These are phyloP conservation scores for Bauhinia variegata DNA, from an alignment of 306 rosid species.

Conservation along the genomic window DNA sequence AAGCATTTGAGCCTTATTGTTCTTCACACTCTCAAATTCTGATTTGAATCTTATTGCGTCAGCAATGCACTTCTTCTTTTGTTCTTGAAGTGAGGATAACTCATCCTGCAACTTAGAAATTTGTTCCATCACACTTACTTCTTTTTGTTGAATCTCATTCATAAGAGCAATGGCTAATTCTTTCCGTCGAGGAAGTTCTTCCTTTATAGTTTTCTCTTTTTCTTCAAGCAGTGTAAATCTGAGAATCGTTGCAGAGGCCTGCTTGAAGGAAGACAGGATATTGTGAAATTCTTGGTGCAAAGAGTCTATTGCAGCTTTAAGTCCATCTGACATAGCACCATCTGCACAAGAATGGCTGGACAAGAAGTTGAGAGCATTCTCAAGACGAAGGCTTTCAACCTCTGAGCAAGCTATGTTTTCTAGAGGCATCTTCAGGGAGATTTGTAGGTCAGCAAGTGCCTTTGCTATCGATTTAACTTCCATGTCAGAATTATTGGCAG, in stretches of 20 bases:
- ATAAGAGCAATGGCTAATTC: neutral
- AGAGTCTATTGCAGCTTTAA: slow-evolving; percentile 21
- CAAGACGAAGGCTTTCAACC: neutral
- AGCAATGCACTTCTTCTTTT: slow-evolving; percentile 19
- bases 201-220: neutral
- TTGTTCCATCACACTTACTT: slow-evolving; percentile 1
- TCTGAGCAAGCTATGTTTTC: neutral
- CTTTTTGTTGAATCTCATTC: slow-evolving; percentile 26
- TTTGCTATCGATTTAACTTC: too few species aligned
- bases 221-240: slow-evolving; percentile 7
- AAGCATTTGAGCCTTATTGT: slow-evolving; percentile 9
- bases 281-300: slow-evolving; percentile 19
- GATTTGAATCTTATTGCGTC: slow-evolving; percentile 7
- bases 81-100: neutral
- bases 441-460: too few species aligned
- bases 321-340: slow-evolving; percentile 18
- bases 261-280: slow-evolving; percentile 35
- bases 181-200: neutral
- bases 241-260: slow-evolving; percentile 5
- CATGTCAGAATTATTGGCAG: too few species aligned
- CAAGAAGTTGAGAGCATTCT: slow-evolving; percentile 39
- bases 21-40: slow-evolving; percentile 19
- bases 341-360: slow-evolving; percentile 28
- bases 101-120: slow-evolving; percentile 20
- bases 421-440: neutral